Evolutionary conservation across 257 asterid genomes (phyloP).

Genomic region (Nicotiana obtusifolia): DNA sequence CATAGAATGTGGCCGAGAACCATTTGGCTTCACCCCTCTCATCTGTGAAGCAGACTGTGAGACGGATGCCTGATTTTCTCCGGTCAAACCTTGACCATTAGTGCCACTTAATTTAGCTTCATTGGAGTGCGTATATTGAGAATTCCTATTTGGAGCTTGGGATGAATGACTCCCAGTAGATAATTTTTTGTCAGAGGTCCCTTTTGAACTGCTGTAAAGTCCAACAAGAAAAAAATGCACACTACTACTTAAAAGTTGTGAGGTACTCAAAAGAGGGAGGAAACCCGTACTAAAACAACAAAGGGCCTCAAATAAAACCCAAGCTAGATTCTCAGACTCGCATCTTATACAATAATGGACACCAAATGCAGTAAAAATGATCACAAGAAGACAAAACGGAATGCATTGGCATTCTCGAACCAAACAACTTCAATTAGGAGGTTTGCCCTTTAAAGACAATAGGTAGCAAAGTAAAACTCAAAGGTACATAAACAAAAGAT

Average conservation of each 20-base stretch:
- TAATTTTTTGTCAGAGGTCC: constrained; percentile 41
- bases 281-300: neutral
- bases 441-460: neutral
- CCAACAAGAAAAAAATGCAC: neutral
- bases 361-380: neutral
- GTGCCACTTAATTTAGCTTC: constrained; percentile 37
- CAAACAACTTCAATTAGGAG: neutral
- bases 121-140: constrained; percentile 46
- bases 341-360: neutral
- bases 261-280: neutral
- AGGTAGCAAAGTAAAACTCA: neutral
- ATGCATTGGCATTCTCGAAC: neutral
- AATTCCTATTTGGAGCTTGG: constrained; percentile 36
- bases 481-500: neutral
- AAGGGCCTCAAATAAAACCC: neutral
- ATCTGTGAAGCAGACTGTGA: constrained; percentile 32
- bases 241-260: neutral
- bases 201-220: constrained; percentile 39
- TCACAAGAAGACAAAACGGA: neutral
- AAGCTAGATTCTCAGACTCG: neutral
- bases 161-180: constrained; percentile 38
- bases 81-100: constrained; percentile 43
- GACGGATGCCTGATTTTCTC: constrained; percentile 39
- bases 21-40: constrained; percentile 44
- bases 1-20: constrained; percentile 35